Conservation (phyloP, 768 basidiomycete genomes). For the Auricularia cornea region DNA sequence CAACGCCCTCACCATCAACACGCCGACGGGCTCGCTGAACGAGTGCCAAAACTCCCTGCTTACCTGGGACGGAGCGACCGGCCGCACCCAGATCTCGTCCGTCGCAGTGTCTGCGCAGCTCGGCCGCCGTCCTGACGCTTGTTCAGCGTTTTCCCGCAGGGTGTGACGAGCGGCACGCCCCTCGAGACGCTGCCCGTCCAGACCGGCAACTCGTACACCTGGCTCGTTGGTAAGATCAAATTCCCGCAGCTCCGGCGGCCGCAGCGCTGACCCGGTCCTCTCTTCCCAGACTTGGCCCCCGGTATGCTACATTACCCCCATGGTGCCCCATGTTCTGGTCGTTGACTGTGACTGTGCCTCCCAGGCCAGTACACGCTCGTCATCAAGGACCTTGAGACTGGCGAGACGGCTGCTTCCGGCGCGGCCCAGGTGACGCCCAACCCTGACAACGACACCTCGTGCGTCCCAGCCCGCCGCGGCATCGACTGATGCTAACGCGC, state of each 20-base stretch:
- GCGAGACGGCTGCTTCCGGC: too few relatives aligned
- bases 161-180: constrained; percentile 33
- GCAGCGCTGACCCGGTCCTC: not conserved
- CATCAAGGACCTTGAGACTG: not conserved
- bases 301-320: too few relatives aligned
- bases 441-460: too few relatives aligned
- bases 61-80: constrained; percentile 37
- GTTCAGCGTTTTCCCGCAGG: constrained; percentile 47
- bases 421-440: too few relatives aligned
- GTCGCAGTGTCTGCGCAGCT: not conserved
- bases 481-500: constrained; percentile 14
- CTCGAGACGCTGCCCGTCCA: constrained; percentile 38
- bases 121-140: not conserved
- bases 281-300: not conserved
- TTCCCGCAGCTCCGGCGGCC: too few relatives aligned
- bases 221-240: constrained; percentile 39
- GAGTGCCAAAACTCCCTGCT: constrained; percentile 53
- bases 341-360: too few relatives aligned
- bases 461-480: not conserved
- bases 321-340: too few relatives aligned
- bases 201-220: constrained; percentile 37
- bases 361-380: not conserved
- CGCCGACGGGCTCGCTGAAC: constrained; percentile 51
- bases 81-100: constrained; percentile 2
- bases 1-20: constrained; percentile 46